phyloP scores from a whole-genome alignment of 306 rosid species.

The Lotus japonicus region DNA sequence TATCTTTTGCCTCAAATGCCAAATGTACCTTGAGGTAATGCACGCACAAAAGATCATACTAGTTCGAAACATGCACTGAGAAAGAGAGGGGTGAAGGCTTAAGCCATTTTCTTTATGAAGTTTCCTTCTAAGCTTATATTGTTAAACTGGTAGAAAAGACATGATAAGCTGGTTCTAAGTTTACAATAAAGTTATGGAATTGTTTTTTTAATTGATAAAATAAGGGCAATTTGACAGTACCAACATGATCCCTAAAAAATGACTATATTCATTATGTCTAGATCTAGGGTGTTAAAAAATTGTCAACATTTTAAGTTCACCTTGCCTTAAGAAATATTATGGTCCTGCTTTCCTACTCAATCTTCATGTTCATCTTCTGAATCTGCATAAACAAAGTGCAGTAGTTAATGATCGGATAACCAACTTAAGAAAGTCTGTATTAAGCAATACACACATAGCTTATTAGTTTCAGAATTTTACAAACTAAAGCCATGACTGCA shows the following conservation, averaged over 20 bases:
- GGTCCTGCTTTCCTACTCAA: slow-evolving; percentile 39
- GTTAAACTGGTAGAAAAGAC: not conserved
- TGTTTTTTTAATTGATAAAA: not conserved
- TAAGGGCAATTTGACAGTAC: not conserved
- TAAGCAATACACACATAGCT: not conserved
- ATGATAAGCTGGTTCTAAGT: not conserved
- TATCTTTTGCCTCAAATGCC: too few relatives aligned
- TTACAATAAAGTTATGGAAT: not conserved
- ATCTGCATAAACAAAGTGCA: slow-evolving; percentile 45
- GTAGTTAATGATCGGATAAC: slow-evolving; percentile 8
- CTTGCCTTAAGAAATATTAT: slow-evolving; percentile 29
- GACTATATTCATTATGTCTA: not conserved
- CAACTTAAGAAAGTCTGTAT: not conserved
- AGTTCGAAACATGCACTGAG: too few relatives aligned
- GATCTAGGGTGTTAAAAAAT: not conserved
- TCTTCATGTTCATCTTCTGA: slow-evolving; percentile 95
- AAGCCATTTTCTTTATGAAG: not conserved
- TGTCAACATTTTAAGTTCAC: slow-evolving; percentile 27
- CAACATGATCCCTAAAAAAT: not conserved
- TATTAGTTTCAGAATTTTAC: not conserved
- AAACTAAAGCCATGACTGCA: too few relatives aligned
- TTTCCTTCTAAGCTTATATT: not conserved
- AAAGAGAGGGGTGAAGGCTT: not conserved
- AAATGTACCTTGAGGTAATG: too few relatives aligned
- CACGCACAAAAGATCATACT: too few relatives aligned